Evolutionary conservation across 169 alveolate species (phyloP).

Genomic region (Plasmodium vivax): DNA sequence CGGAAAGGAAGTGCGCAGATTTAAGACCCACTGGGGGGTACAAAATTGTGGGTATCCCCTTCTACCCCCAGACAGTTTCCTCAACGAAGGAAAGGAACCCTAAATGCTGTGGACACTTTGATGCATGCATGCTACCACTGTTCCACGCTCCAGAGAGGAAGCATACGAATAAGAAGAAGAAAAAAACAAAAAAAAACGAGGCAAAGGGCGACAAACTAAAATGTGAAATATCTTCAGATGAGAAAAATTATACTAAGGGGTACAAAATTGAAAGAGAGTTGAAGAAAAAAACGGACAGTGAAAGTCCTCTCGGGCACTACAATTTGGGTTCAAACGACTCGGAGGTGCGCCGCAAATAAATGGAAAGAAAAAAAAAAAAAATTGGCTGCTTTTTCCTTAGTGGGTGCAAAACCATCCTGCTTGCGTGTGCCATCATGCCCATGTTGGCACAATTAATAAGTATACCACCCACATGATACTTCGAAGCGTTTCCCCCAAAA

Average conservation of each 20-base stretch:
- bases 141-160: slow-evolving; percentile 11
- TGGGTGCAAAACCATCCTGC: background rate
- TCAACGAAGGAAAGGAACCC: background rate
- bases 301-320: slow-evolving; percentile 1
- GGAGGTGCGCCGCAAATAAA: background rate
- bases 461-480: background rate
- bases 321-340: slow-evolving; percentile 9
- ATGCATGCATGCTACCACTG: background rate
- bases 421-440: background rate
- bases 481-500: background rate
- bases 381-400: background rate
- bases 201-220: background rate
- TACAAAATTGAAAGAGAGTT: slow-evolving; percentile 3
- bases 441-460: background rate
- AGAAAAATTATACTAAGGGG: slow-evolving; percentile 16
- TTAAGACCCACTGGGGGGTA: background rate
- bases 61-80: background rate
- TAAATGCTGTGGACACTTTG: background rate
- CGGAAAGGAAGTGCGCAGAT: background rate
- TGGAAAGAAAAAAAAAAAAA: background rate
- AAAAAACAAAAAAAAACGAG: background rate
- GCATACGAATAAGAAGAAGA: background rate
- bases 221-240: slow-evolving; percentile 1
- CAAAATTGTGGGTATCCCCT: background rate
- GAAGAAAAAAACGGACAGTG: background rate